phyloP scores from a whole-genome alignment of 768 basidiomycete genomes.

The Cyclocybe aegerita region DNA sequence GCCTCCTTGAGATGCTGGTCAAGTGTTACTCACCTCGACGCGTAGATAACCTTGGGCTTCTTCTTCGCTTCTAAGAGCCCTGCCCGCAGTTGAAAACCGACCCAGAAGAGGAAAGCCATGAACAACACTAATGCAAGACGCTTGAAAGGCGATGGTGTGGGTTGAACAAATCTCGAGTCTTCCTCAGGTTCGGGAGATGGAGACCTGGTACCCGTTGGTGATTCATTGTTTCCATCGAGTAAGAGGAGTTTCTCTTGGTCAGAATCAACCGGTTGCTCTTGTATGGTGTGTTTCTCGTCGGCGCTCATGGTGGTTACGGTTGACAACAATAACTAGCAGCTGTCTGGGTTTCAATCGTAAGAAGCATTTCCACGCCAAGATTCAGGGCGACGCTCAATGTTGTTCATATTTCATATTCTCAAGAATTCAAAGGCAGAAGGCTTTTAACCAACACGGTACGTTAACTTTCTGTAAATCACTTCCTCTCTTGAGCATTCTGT shows the following conservation, averaged over 20 bases:
- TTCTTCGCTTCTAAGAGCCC: constrained; percentile 22
- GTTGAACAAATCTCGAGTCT: constrained; percentile 36
- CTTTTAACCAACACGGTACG: no score
- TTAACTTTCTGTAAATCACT: no score
- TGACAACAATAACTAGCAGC: no score
- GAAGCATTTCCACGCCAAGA: no score
- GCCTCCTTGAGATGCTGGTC: no score
- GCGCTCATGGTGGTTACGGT: neutral
- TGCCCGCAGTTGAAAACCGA: constrained; percentile 35
- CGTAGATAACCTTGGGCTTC: constrained; percentile 53
- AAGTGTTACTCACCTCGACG: constrained; percentile 51
- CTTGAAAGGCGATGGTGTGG: constrained; percentile 44
- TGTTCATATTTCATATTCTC: no score
- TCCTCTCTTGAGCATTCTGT: no score
- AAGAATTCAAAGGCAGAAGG: no score
- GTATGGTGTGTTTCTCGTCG: constrained; percentile 7
- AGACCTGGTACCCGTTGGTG: constrained; percentile 5
- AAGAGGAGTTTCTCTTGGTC: neutral
- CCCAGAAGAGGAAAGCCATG: constrained; percentile 43
- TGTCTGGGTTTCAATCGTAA: no score
- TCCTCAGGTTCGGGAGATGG: neutral
- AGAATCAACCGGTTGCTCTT: no score
- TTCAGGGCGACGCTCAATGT: no score
- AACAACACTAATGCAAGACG: constrained; percentile 42
- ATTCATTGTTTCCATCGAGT: constrained; percentile 1